phyloP scores from a whole-genome alignment of 2,329 filamentous ascomycete species.

The Elsinoe arachidis region DNA sequence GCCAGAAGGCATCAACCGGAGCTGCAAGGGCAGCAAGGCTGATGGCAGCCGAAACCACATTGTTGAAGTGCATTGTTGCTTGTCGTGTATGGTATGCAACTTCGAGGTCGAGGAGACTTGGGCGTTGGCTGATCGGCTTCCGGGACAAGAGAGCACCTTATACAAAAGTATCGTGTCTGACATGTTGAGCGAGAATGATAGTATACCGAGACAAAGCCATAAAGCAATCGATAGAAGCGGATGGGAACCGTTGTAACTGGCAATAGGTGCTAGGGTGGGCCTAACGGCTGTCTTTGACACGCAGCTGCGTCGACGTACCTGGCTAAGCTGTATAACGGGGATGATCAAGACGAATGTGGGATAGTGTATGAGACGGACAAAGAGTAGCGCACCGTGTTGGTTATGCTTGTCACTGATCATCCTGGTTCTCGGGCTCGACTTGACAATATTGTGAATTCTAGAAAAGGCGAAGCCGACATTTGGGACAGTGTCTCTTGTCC shows the following conservation, averaged over 20 bases:
- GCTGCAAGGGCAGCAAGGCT: conserved; percentile 26
- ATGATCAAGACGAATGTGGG: neutral
- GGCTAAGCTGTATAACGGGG: conserved; percentile 5
- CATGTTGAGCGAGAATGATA: conserved; percentile 2
- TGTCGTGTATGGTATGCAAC: conserved; percentile 8
- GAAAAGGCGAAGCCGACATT: neutral
- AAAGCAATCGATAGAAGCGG: conserved; percentile 13
- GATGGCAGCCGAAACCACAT: conserved; percentile 17
- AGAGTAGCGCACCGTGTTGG: neutral
- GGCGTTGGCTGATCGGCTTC: conserved; percentile 11
- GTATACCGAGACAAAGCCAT: conserved; percentile 13
- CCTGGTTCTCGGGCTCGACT: neutral
- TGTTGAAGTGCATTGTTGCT: conserved; percentile 15
- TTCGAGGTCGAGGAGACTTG: neutral
- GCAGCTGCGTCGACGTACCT: conserved; percentile 6
- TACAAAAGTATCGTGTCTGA: conserved; percentile 11
- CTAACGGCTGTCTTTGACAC: conserved; percentile 15
- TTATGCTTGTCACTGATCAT: neutral
- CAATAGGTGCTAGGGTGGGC: conserved; percentile 9
- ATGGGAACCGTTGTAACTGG: conserved; percentile 13
- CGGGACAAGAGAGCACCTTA: conserved; percentile 10
- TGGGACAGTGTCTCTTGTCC: conserved; percentile 10
- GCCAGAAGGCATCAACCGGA: conserved; percentile 56
- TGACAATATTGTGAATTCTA: neutral
- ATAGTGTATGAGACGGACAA: conserved; percentile 4